Base-by-base conservation (phyloP, 1,284 basidiomycete genomes). In the Farysia itapuensis region DNA sequence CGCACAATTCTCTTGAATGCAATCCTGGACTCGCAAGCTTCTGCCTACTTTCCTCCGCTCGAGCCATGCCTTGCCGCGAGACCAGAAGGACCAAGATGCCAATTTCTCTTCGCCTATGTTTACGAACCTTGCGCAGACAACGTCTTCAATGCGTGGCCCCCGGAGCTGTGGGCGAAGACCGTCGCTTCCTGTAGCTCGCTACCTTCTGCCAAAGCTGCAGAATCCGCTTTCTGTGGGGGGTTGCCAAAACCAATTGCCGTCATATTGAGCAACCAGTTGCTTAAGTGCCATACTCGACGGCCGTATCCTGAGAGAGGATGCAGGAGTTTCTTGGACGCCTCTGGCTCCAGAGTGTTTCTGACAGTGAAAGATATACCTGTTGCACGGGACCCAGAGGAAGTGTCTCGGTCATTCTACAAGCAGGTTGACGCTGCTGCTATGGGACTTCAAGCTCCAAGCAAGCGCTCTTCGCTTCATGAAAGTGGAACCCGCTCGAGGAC, bases 121-220 rank as follows among this genome's bases (percentile, higher is more conserved):
- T 30, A 46, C 36, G 57, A 60, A 32, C 57, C 57, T n/a, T 60
- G 57, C 24, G 40, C 57, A 13, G 51, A 46, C 23, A 29, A 35
- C 6, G 11, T 50, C n/a, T 54, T 60, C 15, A 29, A 54, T 19
- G 35, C 46, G 4, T 60, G 57, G 50, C 51, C 57, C 4, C 57
- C 57, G 1, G 39, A 41, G 13, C 30, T 18, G 2, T 60, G 57
- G 57, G 43, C 38, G 6, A 18, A 28, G 13, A 47, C 42, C n/a
- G 39, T 60, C 13, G 34, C 30, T 12, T 22, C 15, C 26, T 50
- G 36, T 14, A 30, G 30, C 7, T 54, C 57, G 16, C 34, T 54
- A 22, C 51, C 57, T 22, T 47, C 50, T 0, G 25, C 50, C 1
- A 44, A 35, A 42, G 44, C 42, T 13, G 40, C 42, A 16, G 30